phyloP scores from a whole-genome alignment of 2,329 filamentous ascomycete genomes.

The Penicillium griseofulvum region DNA sequence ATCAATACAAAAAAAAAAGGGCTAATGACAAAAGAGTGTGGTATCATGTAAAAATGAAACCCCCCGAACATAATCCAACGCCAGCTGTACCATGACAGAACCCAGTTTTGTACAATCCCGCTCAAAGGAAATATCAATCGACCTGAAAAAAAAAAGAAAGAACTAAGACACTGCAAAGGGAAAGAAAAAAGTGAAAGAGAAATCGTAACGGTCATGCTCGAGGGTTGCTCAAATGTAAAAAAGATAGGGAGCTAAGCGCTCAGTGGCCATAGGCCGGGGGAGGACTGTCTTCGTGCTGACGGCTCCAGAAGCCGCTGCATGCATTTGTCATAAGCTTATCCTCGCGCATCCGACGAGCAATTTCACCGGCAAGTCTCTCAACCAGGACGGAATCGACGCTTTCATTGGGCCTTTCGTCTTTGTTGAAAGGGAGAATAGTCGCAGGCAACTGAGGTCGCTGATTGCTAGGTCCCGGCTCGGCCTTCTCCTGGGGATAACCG shows the following conservation, averaged over 20 bases:
- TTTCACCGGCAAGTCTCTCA: constrained; percentile 81
- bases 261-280: constrained; percentile 48
- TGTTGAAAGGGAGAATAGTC: constrained; percentile 36
- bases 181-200: constrained; percentile 13
- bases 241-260: constrained; percentile 3
- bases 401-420: constrained; percentile 26
- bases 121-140: constrained; percentile 19
- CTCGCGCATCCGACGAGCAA: constrained; percentile 78
- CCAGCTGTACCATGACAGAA: constrained; percentile 23
- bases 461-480: constrained; percentile 24
- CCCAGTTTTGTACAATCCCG: constrained; percentile 30
- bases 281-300: constrained; percentile 38
- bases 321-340: constrained; percentile 59
- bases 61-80: constrained; percentile 19
- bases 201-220: constrained; percentile 22
- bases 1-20: neutral
- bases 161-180: neutral
- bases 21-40: constrained; percentile 21
- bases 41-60: constrained; percentile 31
- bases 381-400: constrained; percentile 50
- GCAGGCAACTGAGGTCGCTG: constrained; percentile 31
- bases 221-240: constrained; percentile 11
- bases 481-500: constrained; percentile 25
- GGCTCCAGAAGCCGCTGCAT: constrained; percentile 40
- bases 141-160: neutral